phyloP scores from a whole-genome alignment of 2,329 filamentous ascomycete genomes.

The Peltaster fructicola region DNA sequence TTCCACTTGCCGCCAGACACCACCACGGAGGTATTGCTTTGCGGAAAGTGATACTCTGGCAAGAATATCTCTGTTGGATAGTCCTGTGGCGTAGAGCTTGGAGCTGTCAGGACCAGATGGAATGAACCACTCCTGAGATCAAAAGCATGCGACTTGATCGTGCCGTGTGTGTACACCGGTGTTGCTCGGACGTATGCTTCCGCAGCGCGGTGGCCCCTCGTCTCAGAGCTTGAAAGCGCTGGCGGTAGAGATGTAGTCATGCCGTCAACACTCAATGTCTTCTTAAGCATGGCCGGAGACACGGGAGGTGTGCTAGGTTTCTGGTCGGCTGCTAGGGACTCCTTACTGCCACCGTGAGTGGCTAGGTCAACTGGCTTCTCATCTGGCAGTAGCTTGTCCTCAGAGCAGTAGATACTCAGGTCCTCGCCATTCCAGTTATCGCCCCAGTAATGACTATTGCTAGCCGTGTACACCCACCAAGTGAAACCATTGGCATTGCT shows the following conservation, averaged over 20 bases:
- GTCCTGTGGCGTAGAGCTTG: slow-evolving; percentile 41
- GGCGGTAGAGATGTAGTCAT: slow-evolving; percentile 18
- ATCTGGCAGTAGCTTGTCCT: slow-evolving; percentile 51
- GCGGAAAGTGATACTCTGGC: slow-evolving; percentile 83
- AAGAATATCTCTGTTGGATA: slow-evolving; percentile 68
- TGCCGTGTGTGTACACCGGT: slow-evolving; percentile 57
- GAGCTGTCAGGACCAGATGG: slow-evolving; percentile 48
- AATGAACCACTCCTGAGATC: slow-evolving; percentile 68
- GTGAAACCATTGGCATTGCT: slow-evolving; percentile 71
- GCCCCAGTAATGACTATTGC: slow-evolving; percentile 77
- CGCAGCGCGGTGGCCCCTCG: slow-evolving; percentile 67
- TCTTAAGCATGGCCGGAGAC: slow-evolving; percentile 58
- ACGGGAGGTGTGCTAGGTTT: slow-evolving; percentile 39
- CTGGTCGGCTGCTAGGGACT: slow-evolving; percentile 20
- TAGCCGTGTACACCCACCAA: slow-evolving; percentile 67
- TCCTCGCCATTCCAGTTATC: slow-evolving; percentile 98
- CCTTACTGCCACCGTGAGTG: too few relatives aligned
- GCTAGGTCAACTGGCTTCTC: slow-evolving; percentile 1
- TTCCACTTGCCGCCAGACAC: slow-evolving; percentile 82
- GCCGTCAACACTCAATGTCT: slow-evolving; percentile 43
- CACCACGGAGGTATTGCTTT: slow-evolving; percentile 46
- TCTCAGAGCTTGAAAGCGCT: slow-evolving; percentile 21
- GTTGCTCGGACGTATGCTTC: slow-evolving; percentile 84
- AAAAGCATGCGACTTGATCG: slow-evolving; percentile 56
- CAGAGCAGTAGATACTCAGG: slow-evolving; percentile 69